Base-by-base conservation (phyloP, 1,284 basidiomycete genomes). In the Malassezia psittaci region DNA sequence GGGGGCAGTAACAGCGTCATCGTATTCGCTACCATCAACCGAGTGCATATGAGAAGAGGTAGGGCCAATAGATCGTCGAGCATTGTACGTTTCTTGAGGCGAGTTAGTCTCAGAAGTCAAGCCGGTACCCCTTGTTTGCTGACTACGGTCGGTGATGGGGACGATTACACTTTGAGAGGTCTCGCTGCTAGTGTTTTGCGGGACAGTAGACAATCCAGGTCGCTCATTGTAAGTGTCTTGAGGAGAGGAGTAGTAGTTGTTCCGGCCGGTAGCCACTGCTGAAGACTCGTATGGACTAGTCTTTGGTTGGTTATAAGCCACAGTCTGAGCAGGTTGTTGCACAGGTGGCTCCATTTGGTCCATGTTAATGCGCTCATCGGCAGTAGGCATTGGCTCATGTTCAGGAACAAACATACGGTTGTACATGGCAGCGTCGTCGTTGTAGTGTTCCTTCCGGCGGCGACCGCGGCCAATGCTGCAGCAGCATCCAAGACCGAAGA, bases 311-410 rank as follows among this genome's bases (percentile, higher is more conserved):
- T 29, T 29, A 7, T 29, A 29, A 29, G 24, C 24, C 24, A 29
- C 24, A 29, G 24, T 29, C 24, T 29, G 24, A 29, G 24, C 7
- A 29, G 24, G 24, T 29, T 29, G 24, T 29, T 29, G 24, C 24
- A 29, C 29, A 34, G 18, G 24, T 34, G 24, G 8, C 16, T 47
- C 32, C 45, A n/a, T 35, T 5, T 13, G 24, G 15, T 45, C 43
- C 43, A 45, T 45, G 43, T 45, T 45, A 34, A 45, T 45, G 43
- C 24, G 43, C 43, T 45, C 43, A n/a, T 45, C 43, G 24, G 24
- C 18, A 11, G 41, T 13, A 16, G 29, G 18, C 43, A n/a, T 13
- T 6, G 15, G 43, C 21, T 33, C 24, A 8, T 19, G 18, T 16
- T 19, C 34, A 11, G 32, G 16, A 24, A 36, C 33, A 47, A 47